Percentiles rank a stretch among this genome's conserved stretches.
Evolutionary conservation across 768 basidiomycete species (phyloP).

Genomic region (Rhodosporidiobolus sp.): DNA sequence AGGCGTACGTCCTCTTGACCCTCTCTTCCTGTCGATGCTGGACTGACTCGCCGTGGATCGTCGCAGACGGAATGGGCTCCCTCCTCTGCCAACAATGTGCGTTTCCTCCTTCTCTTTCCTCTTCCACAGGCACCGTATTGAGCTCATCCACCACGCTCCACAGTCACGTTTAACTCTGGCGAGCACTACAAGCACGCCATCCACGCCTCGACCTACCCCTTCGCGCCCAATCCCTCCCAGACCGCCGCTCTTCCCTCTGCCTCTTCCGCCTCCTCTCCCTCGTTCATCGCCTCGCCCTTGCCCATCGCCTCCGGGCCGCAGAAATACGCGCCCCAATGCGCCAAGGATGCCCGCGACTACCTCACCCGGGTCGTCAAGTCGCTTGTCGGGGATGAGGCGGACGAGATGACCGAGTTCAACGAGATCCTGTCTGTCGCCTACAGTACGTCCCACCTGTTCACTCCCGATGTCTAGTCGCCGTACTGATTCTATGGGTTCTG

Average conservation of each 20-base stretch:
- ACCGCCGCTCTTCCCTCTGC: conserved; percentile 3
- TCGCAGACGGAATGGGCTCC: background rate
- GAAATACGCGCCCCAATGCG: conserved; percentile 22
- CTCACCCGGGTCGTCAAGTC: conserved; percentile 15
- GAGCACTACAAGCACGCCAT: conserved; percentile 43
- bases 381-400: conserved; percentile 11
- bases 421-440: conserved; percentile 44
- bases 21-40: no score
- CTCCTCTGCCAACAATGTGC: conserved; percentile 33
- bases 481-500: no score
- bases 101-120: background rate
- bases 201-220: conserved; percentile 41
- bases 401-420: conserved; percentile 40
- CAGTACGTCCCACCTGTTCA: conserved; percentile 4
- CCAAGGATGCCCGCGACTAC: conserved; percentile 11
- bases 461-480: background rate
- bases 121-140: background rate
- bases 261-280: background rate
- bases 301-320: no score
- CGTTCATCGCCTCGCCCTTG: no score
- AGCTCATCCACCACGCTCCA: background rate
- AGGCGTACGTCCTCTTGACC: background rate
- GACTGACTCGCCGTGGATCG: background rate
- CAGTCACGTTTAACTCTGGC: conserved; percentile 30
- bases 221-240: conserved; percentile 42